Conservation (phyloP, 768 basidiomycete species). For the Lentinula sp. region DNA sequence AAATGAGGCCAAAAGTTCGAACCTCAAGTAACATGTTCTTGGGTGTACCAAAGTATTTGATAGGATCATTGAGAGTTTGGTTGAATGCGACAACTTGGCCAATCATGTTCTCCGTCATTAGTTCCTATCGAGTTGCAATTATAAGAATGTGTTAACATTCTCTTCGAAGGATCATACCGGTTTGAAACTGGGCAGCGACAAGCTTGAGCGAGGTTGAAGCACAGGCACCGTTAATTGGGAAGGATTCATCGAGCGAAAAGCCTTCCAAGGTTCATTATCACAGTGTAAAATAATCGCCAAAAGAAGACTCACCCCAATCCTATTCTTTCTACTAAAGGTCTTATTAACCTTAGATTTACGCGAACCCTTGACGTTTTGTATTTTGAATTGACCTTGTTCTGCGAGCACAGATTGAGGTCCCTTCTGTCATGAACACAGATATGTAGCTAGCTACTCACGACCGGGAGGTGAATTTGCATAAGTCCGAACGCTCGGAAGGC, state of each 20-base stretch:
- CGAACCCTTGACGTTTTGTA: not conserved
- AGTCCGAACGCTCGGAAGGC: not conserved
- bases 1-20: conserved; percentile 13
- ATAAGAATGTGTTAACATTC: not conserved
- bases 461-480: not conserved
- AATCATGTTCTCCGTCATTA: conserved; percentile 1
- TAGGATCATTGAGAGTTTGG: conserved; percentile 2
- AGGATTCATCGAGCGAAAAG: not conserved
- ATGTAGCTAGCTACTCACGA: not conserved
- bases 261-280: not conserved
- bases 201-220: not conserved
- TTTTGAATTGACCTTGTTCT: conserved; percentile 1
- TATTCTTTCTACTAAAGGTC: conserved; percentile 5
- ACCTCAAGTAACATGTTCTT: conserved; percentile 69
- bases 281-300: not conserved
- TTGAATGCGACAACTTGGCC: not conserved
- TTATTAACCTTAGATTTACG: not conserved
- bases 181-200: not conserved
- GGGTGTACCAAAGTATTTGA: conserved; percentile 56
- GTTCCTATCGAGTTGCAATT: not conserved
- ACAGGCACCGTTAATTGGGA: not conserved
- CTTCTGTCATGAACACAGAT: too few species aligned
- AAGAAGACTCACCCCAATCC: not conserved
- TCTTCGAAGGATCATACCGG: not conserved
- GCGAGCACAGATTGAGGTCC: not conserved